Evolutionary conservation across 495 filamentous ascomycete genomes (phyloP), one percentile per base, ranked within the genome.

Genomic region (Talaromyces nanjingensis): DNA sequence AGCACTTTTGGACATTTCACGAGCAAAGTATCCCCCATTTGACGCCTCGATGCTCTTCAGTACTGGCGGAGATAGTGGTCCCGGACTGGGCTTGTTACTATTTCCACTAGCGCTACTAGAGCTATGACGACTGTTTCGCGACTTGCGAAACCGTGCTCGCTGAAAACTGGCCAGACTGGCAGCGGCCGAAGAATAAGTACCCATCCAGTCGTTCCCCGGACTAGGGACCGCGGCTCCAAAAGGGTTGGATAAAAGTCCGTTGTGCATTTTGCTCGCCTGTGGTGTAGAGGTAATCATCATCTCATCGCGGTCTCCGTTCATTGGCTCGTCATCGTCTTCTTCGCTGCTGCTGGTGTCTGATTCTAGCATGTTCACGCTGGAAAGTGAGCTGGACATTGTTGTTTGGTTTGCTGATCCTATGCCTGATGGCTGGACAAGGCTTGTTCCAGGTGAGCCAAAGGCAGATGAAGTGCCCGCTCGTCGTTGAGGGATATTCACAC

Each of bases 241-340:
- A 29, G 79, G 77, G 65, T 82, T 83, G 20, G 65, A 42, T 37
- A 59, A 29, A 14, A 77, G 72, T 2, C 74, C 80, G 4, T 66
- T 66, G 1, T 66, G 69, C 52, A 77, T 70, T 33, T 73, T 75
- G 61, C 68, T 73, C n/a, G 70, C 78, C 72, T 77, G 77, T 64
- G 76, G 86, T 81, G 66, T 84, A 70, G 53, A 84, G 76, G 63
- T 90, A 84, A 59, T 89, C 88, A 62, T 88, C 33, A 86, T 79
- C 62, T 96, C 91, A 49, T 94, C 90, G 67, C 88, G 86, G 65
- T 96, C 91, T 57, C 89, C 83, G 27, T 82, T 91, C 87, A 94
- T 92, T 5, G 83, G 76, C 68, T 91, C 91, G 64, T 91, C 90
- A 16, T 90, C 87, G 57, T 86, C 89, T 0, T 89, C 90, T 60